A percentile compares a stretch with the other conserved stretches of the same genome.
phyloP scores from a whole-genome alignment of 139 green algal genomes.

The Limnomonas spitsbergensis region DNA sequence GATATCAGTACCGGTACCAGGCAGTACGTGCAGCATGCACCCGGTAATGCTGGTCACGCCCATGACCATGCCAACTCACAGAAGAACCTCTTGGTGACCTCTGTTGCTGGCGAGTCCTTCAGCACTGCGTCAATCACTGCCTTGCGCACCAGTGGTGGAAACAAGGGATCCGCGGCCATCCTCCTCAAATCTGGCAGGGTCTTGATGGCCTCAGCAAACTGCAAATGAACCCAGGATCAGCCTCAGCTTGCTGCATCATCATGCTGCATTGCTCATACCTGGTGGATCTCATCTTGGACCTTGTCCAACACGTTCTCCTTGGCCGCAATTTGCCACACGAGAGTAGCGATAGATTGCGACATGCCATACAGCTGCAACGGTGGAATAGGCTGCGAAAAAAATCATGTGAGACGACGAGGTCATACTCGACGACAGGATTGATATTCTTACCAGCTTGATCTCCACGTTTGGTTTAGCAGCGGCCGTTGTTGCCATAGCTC shows the following conservation, averaged over 20 bases:
- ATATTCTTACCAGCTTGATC: not conserved
- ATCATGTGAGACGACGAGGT: no score
- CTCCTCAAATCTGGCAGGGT: slow-evolving; percentile 30
- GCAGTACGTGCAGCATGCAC: no score
- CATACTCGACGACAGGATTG: no score
- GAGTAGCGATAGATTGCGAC: slow-evolving; percentile 44
- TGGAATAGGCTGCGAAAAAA: slow-evolving; percentile 37
- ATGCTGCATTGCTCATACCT: slow-evolving; percentile 49
- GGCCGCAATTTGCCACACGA: slow-evolving; percentile 48
- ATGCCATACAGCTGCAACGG: slow-evolving; percentile 47
- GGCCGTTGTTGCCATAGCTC: not conserved
- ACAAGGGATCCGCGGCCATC: slow-evolving; percentile 53
- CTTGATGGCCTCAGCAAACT: slow-evolving; percentile 19
- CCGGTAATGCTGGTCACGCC: no score
- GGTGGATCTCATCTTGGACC: slow-evolving; percentile 59
- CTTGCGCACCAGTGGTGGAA: slow-evolving; percentile 36
- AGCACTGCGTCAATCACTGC: slow-evolving; percentile 44
- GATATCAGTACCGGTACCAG: no score
- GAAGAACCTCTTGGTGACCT: slow-evolving; percentile 55
- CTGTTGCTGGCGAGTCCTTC: slow-evolving; percentile 33
- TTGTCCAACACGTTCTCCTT: slow-evolving; percentile 60
- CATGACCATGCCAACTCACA: no score
- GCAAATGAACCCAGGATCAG: no score
- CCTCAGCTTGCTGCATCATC: no score
- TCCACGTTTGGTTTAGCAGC: not conserved